These are phyloP conservation scores for Alternaria alternata DNA, from an alignment of 2,329 filamentous ascomycete species.

Conservation along the genomic window DNA sequence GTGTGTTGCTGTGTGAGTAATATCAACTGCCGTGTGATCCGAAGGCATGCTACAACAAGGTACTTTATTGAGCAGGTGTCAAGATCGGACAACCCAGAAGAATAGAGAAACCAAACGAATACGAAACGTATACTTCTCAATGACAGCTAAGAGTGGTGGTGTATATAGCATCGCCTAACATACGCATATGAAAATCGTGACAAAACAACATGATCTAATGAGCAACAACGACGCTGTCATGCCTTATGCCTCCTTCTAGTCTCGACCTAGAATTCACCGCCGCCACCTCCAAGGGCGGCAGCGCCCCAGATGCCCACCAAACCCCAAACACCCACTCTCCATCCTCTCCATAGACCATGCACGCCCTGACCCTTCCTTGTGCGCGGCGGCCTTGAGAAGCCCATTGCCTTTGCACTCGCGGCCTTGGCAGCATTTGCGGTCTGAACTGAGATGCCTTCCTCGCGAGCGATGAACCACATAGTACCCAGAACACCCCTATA, in stretches of 20 bases:
- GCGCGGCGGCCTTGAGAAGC: constrained; percentile 49
- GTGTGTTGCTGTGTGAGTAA: background rate
- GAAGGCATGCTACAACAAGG: background rate
- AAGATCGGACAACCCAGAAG: background rate
- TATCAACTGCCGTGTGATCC: background rate
- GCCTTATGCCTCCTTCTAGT: background rate
- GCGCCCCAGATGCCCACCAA: constrained; percentile 77
- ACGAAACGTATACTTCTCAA: background rate
- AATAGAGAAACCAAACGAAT: background rate
- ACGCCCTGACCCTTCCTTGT: constrained; percentile 71
- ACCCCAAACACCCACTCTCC: constrained; percentile 82
- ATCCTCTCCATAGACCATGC: constrained; percentile 74
- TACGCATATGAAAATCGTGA: background rate
- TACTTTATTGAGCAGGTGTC: background rate
- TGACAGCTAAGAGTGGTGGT: constrained; percentile 7
- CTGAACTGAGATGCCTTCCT: constrained; percentile 71
- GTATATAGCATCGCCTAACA: constrained; percentile 7
- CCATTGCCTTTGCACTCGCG: constrained; percentile 37
- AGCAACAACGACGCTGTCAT: background rate
- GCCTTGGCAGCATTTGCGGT: constrained; percentile 31
- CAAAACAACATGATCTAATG: background rate
- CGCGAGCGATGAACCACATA: constrained; percentile 83
- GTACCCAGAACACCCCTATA: constrained; percentile 91
- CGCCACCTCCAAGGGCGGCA: constrained; percentile 61
- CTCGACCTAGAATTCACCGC: constrained; percentile 44